phyloP scores from a whole-genome alignment of 176 grass and related monocot species.

The Juncus inflexus region DNA sequence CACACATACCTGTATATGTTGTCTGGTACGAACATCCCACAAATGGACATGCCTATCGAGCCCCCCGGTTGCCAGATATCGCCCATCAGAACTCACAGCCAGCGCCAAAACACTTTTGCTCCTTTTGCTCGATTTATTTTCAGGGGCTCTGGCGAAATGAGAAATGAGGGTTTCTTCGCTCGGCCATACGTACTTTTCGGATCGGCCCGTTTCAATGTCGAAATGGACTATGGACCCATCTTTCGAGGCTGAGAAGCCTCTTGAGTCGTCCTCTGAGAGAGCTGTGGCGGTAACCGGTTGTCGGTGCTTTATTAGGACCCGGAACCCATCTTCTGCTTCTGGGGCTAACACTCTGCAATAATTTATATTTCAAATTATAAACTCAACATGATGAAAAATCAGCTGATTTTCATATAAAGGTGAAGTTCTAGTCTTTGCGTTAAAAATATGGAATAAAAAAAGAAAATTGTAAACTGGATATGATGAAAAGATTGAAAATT shows the following conservation, averaged over 20 bases:
- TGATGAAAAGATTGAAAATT: no score
- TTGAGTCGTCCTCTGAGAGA: conserved; percentile 60
- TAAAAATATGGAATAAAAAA: background rate
- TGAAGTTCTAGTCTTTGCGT: background rate
- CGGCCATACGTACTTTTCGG: conserved; percentile 77
- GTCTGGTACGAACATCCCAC: conserved; percentile 72
- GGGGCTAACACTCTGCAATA: conserved; percentile 53
- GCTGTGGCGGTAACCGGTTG: conserved; percentile 63
- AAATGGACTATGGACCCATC: conserved; percentile 69
- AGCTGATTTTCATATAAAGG: background rate
- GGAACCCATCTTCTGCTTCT: conserved; percentile 46
- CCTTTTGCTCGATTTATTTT: conserved; percentile 52
- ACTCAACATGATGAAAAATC: no score
- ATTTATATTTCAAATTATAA: background rate
- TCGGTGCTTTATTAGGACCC: conserved; percentile 57
- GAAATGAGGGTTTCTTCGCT: conserved; percentile 60
- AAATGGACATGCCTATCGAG: conserved; percentile 78
- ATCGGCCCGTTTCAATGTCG: conserved; percentile 73
- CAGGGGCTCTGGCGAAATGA: conserved; percentile 62
- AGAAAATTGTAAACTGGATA: background rate
- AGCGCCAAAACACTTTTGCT: conserved; percentile 59
- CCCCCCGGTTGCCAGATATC: conserved; percentile 69
- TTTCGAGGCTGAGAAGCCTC: conserved; percentile 84
- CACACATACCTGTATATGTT: conserved; percentile 60
- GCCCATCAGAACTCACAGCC: conserved; percentile 70